A percentile compares a stretch with the other conserved stretches of the same genome.
These are phyloP conservation scores for Aspergillus sp. DNA, from an alignment of 2,329 filamentous ascomycete species.

Conservation along the genomic window DNA sequence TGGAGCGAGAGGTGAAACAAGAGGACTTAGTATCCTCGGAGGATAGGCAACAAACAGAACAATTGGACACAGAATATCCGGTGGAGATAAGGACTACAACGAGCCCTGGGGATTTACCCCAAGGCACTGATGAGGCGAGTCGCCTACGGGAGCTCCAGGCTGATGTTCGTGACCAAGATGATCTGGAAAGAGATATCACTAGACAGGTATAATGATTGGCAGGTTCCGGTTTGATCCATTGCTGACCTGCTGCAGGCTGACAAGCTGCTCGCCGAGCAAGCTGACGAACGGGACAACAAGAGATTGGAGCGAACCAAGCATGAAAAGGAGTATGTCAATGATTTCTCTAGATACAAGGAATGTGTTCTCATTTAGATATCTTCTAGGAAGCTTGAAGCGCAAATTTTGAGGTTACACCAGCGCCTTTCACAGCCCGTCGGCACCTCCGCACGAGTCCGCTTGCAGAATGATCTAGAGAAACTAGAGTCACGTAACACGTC, in stretches of 20 bases:
- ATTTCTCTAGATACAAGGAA: neutral
- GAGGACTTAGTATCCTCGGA: no score
- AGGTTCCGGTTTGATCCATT: neutral
- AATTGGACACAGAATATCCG: no score
- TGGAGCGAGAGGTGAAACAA: no score
- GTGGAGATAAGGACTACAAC: neutral
- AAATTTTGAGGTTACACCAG: constrained; percentile 57
- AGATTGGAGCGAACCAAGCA: constrained; percentile 54
- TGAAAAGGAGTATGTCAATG: constrained; percentile 40
- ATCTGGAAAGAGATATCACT: constrained; percentile 81
- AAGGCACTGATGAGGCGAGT: constrained; percentile 50
- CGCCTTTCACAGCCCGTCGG: constrained; percentile 54
- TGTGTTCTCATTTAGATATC: neutral
- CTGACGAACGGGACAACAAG: constrained; percentile 60
- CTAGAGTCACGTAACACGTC: constrained; percentile 61
- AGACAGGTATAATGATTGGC: constrained; percentile 40
- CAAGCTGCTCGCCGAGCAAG: constrained; percentile 56
- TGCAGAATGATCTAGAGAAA: constrained; percentile 56
- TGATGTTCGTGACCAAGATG: constrained; percentile 77
- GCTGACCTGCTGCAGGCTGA: constrained; percentile 44
- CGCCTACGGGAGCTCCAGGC: constrained; percentile 61
- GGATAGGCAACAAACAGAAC: no score
- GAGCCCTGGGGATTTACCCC: constrained; percentile 1
- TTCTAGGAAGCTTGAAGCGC: constrained; percentile 56
- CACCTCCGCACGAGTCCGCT: constrained; percentile 43